Evolutionary conservation across 176 grass and related monocot genomes (phyloP).

Genomic region (Typha latifolia): DNA sequence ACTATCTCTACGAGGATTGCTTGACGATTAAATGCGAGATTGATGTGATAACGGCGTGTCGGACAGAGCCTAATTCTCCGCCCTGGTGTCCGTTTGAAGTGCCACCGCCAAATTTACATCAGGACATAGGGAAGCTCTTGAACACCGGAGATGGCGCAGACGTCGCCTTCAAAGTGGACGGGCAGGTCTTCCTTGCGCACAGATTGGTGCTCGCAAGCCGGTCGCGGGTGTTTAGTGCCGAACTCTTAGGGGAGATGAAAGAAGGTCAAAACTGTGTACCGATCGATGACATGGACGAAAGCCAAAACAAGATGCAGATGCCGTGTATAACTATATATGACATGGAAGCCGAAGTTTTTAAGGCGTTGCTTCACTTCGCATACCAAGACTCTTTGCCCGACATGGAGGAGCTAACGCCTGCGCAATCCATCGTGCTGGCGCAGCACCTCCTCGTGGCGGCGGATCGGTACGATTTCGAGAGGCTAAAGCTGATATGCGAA

Average conservation of each 20-base stretch:
- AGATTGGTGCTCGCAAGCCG: slow-evolving; percentile 22
- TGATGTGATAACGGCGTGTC: not conserved
- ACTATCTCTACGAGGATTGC: slow-evolving; percentile 24
- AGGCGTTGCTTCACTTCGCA: slow-evolving; percentile 33
- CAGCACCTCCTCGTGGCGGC: slow-evolving; percentile 30
- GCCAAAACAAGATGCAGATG: not conserved
- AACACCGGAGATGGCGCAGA: not conserved
- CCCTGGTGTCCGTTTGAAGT: not conserved
- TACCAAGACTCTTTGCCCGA: slow-evolving; percentile 25
- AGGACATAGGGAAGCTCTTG: slow-evolving; percentile 5
- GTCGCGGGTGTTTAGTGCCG: slow-evolving; percentile 24
- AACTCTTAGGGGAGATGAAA: slow-evolving; percentile 11
- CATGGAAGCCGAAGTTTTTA: slow-evolving; percentile 27
- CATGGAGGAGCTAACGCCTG: not conserved
- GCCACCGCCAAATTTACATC: slow-evolving; percentile 7
- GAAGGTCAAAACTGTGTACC: too few species aligned
- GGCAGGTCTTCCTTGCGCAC: slow-evolving; percentile 22
- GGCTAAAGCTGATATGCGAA: slow-evolving; percentile 40
- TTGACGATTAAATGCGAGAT: slow-evolving; percentile 23
- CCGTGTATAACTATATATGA: slow-evolving; percentile 4
- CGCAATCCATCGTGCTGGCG: not conserved
- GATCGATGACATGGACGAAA: too few species aligned
- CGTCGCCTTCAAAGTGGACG: slow-evolving; percentile 22
- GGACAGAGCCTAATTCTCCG: not conserved
- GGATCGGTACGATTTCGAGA: slow-evolving; percentile 33